Evolutionary conservation across 805 yeast genomes (phyloP).

Genomic region (Cyberlindnera subsufficiens): DNA sequence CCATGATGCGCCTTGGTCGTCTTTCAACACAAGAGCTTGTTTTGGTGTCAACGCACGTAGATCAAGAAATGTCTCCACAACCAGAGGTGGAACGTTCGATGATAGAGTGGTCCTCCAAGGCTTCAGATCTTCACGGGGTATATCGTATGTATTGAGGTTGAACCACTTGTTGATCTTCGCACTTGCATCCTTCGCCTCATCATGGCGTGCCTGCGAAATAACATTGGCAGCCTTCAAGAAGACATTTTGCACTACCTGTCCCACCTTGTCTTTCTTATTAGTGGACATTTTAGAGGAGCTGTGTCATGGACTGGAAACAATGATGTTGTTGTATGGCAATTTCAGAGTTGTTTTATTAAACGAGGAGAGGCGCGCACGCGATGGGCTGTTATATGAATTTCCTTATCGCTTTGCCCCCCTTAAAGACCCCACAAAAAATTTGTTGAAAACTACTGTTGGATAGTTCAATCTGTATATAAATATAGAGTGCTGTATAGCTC

Average conservation of each 20-base stretch:
- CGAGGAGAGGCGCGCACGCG: no score
- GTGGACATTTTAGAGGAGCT: not conserved
- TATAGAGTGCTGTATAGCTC: no score
- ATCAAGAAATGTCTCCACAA: constrained; percentile 78
- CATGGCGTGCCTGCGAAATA: constrained; percentile 40
- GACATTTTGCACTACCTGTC: constrained; percentile 40
- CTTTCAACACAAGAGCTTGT: constrained; percentile 55
- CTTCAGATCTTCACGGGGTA: constrained; percentile 48
- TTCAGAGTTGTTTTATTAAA: no score
- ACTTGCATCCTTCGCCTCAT: constrained; percentile 3
- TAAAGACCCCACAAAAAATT: no score
- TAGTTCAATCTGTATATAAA: not conserved
- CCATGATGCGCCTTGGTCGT: constrained; percentile 48
- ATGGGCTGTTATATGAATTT: no score
- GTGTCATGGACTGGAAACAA: not conserved
- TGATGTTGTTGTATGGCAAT: not conserved
- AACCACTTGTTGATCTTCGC: constrained; percentile 55
- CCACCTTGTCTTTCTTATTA: constrained; percentile 18
- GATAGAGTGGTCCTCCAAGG: constrained; percentile 65
- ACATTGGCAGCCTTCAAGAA: constrained; percentile 58
- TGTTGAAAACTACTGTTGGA: no score
- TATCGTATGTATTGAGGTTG: constrained; percentile 40
- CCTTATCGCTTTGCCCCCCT: no score
- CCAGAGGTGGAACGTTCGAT: constrained; percentile 62
- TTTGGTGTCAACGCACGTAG: constrained; percentile 48